Base-by-base conservation (phyloP, 305 asterid species). In the Fraxinus albicans region DNA sequence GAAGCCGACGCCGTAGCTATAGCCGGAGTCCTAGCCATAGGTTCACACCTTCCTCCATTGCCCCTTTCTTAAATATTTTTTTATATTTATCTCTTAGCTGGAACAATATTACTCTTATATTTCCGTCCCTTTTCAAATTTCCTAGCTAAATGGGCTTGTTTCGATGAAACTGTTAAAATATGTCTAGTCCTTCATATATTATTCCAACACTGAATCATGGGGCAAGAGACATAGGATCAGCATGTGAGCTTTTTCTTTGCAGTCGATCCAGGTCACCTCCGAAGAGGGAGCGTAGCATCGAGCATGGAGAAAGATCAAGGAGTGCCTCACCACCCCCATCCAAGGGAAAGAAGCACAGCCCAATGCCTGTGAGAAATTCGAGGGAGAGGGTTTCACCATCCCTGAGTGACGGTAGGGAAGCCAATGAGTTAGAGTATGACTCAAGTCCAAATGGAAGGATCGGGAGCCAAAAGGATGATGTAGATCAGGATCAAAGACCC, bases 21-120 rank as follows among this genome's bases (percentile, higher is more conserved):
- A 93, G 98, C 87, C 89, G 93, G 83, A 92, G 99, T 73, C 95
- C 91, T 55, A 94, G 98, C 86, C 90, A 91, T 93, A 94, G 99
- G 97, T 92, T 40, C 33, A 60, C 65, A 23, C 85, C 27, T 3
- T 42, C 31, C 2, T 65, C 10, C 60, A 3, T 17, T 55, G 21
- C 2, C n/a, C 10, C 1, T 6, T 12, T 13, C 36, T 84, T 0
- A 7, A 13, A 1, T 53, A 17, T 25, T 17, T 53, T 55, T n/a
- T 55, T n/a, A 55, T 1, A 55, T 55, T 55, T 17, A 1, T 55
- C 65, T 55, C 65, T n/a, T 55, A 17, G 23, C 25, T 5, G 25
- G 60, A 50, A 15, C 60, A 50, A 50, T 50, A n/a, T n/a, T 55
- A 17, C 25, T 55, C 65, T n/a, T 55, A 17, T n/a, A 13, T 55